Evolutionary conservation across 352 stramenopile genomes (phyloP).

Genomic region (Plasmopara viticola): DNA sequence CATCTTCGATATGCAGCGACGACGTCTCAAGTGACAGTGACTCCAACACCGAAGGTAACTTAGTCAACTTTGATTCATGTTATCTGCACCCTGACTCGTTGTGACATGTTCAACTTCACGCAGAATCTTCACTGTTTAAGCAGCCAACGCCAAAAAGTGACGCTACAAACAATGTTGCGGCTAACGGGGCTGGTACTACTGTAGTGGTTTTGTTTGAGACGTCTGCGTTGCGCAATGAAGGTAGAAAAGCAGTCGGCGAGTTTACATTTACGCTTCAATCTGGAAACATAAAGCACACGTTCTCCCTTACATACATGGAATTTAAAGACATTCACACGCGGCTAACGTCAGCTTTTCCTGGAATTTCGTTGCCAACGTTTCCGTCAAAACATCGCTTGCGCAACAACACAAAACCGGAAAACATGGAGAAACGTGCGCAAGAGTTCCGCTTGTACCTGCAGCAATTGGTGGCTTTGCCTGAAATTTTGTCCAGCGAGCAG

Average conservation of each 20-base stretch:
- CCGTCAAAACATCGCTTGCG: constrained; percentile 67
- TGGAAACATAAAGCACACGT: constrained; percentile 37
- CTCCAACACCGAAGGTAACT: constrained; percentile 20
- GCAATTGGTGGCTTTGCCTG: constrained; percentile 42
- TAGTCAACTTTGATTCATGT: neutral
- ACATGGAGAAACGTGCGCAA: constrained; percentile 80
- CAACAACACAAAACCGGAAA: constrained; percentile 78
- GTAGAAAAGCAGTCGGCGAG: constrained; percentile 55
- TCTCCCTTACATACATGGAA: constrained; percentile 63
- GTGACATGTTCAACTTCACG: neutral
- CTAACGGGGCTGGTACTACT: constrained; percentile 17
- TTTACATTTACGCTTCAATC: constrained; percentile 66
- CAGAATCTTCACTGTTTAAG: constrained; percentile 23
- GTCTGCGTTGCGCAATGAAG: constrained; percentile 46
- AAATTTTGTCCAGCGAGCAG: constrained; percentile 44
- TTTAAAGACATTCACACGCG: constrained; percentile 67
- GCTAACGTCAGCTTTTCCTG: constrained; percentile 26
- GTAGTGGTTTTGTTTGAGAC: constrained; percentile 48
- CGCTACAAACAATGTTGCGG: constrained; percentile 15
- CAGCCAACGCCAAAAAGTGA: constrained; percentile 15
- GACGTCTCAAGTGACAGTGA: constrained; percentile 29
- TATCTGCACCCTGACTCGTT: constrained; percentile 8
- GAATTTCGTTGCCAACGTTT: constrained; percentile 54
- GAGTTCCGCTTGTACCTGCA: constrained; percentile 75
- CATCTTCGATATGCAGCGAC: constrained; percentile 15